A percentile compares a stretch with the other conserved stretches of the same genome.
These are phyloP conservation scores for Brettanomyces nanus DNA, from an alignment of 805 yeast species.

Conservation along the genomic window DNA sequence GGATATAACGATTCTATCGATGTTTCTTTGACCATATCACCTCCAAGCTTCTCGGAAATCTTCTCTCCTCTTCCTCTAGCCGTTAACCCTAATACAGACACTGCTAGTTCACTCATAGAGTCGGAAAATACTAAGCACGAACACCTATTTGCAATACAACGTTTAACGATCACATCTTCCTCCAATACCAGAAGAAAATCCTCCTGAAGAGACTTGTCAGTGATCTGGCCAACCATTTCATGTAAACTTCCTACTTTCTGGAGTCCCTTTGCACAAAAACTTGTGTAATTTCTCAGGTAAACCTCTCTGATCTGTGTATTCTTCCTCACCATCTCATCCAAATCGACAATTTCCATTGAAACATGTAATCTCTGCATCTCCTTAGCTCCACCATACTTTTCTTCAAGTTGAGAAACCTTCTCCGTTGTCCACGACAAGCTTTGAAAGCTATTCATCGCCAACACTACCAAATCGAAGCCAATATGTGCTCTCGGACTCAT, in stretches of 20 bases:
- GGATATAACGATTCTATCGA: slow-evolving; percentile 54
- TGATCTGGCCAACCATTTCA: slow-evolving; percentile 28
- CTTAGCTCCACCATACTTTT: neutral
- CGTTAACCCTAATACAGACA: slow-evolving; percentile 66
- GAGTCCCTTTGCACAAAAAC: neutral
- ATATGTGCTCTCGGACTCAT: slow-evolving; percentile 50
- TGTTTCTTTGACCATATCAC: slow-evolving; percentile 21
- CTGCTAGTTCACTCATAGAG: slow-evolving; percentile 78
- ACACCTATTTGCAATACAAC: slow-evolving; percentile 38
- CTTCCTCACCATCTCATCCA: slow-evolving; percentile 9
- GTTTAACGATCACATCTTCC: slow-evolving; percentile 36
- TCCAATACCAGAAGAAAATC: slow-evolving; percentile 48
- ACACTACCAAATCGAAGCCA: slow-evolving; percentile 55
- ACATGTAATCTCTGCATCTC: slow-evolving; percentile 25
- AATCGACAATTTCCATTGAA: slow-evolving; percentile 31
- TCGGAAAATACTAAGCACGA: slow-evolving; percentile 65
- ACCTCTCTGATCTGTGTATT: neutral
- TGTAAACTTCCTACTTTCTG: neutral
- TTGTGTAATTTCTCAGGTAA: neutral
- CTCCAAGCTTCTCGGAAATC: slow-evolving; percentile 45
- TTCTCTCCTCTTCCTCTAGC: slow-evolving; percentile 81
- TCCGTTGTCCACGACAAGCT: slow-evolving; percentile 8
- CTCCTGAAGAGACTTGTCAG: slow-evolving; percentile 54
- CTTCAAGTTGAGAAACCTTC: neutral
- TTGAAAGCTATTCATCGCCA: slow-evolving; percentile 37